Percentiles rank a stretch among this genome's conserved stretches.
Evolutionary conservation across 2,329 filamentous ascomycete species (phyloP).

Genomic region (Penicillium sumatraense): DNA sequence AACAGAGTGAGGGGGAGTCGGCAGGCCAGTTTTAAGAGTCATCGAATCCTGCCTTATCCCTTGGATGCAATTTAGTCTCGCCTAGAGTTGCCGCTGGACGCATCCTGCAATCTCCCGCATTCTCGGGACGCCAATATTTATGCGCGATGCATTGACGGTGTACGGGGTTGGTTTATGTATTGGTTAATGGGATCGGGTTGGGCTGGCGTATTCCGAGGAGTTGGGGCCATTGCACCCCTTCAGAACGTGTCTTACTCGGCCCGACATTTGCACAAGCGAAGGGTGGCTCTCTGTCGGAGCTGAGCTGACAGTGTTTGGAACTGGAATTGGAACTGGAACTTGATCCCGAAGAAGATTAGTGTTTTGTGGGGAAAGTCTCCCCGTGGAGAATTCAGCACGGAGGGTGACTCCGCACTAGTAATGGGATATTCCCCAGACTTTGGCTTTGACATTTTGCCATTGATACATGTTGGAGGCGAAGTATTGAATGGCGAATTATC

Average conservation of each 20-base stretch:
- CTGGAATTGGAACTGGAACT: too few species aligned
- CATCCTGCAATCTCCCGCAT: not conserved
- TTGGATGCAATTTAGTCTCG: not conserved
- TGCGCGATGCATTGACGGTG: not conserved
- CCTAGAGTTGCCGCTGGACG: not conserved
- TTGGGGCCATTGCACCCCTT: too few species aligned
- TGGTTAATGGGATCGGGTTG: too few species aligned
- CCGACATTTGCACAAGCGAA: slow-evolving; percentile 5
- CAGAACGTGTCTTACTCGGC: not conserved
- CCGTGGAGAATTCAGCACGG: slow-evolving; percentile 28
- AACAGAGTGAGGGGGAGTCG: too few species aligned
- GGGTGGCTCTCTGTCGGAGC: not conserved
- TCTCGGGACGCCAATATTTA: not conserved
- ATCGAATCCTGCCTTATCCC: not conserved
- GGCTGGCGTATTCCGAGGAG: too few species aligned
- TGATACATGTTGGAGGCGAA: too few species aligned
- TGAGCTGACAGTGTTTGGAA: not conserved
- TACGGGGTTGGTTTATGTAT: too few species aligned
- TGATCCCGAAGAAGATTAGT: slow-evolving; percentile 12
- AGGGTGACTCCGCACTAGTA: slow-evolving; percentile 20
- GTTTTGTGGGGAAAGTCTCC: slow-evolving; percentile 21
- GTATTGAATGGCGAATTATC: too few species aligned
- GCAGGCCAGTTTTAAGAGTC: not conserved
- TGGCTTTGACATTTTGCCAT: not conserved
- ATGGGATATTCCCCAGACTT: not conserved